These are phyloP conservation scores for Discostella pseudostelligera DNA, from an alignment of 108 stramenopile species.

Conservation along the genomic window DNA sequence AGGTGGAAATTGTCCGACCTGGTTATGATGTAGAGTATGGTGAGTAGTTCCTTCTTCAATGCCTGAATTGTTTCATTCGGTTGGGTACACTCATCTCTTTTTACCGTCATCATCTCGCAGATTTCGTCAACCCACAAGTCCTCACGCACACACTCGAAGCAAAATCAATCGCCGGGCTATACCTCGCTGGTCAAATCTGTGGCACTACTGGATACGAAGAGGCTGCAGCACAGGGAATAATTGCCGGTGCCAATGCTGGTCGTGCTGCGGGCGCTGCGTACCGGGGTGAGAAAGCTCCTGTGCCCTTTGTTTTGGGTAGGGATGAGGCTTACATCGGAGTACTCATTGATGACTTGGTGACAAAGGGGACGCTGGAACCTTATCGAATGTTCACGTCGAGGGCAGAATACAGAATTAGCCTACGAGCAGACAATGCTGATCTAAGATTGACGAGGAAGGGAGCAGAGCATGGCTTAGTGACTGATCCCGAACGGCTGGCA, in stretches of 20 bases:
- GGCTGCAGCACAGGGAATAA: conserved; percentile 94
- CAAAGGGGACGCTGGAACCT: conserved; percentile 91
- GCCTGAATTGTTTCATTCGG: not conserved
- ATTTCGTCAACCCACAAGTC: conserved; percentile 94
- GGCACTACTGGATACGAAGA: conserved; percentile 99
- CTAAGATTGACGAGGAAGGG: conserved; percentile 91
- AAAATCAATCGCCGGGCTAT: conserved; percentile 87
- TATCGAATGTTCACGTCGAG: conserved; percentile 98
- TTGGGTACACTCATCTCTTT: not conserved
- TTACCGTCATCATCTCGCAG: conserved; percentile 11
- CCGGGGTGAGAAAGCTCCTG: conserved; percentile 50
- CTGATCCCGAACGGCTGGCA: conserved; percentile 76
- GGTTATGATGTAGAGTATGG: conserved; percentile 87
- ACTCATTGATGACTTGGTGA: conserved; percentile 96
- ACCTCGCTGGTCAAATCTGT: conserved; percentile 97
- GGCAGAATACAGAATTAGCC: conserved; percentile 91
- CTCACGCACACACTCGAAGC: conserved; percentile 92
- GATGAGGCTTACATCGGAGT: conserved; percentile 98
- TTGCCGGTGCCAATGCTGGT: conserved; percentile 94
- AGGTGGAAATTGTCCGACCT: conserved; percentile 88
- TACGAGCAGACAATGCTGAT: conserved; percentile 97
- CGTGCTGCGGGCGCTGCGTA: conserved; percentile 57
- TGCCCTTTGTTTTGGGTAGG: conserved; percentile 87
- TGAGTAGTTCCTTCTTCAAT: conserved; percentile 31
- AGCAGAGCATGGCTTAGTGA: conserved; percentile 86